Conservation (phyloP, 148 eudicot genomes). For the Silene uniflora region DNA sequence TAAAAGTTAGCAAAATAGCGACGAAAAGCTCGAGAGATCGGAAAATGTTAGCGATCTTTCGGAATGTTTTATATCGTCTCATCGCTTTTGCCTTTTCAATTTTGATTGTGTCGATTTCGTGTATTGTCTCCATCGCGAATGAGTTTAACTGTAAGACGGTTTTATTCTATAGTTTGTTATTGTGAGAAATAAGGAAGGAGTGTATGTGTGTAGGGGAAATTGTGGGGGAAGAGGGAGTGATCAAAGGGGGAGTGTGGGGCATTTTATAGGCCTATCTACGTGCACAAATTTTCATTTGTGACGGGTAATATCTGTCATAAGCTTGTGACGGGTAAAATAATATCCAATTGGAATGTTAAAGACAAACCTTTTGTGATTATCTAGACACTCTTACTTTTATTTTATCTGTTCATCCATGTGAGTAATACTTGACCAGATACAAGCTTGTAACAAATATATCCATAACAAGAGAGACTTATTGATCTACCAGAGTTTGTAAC, state of each 20-base stretch:
- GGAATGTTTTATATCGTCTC: conserved; percentile 28
- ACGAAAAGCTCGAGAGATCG: conserved; percentile 32
- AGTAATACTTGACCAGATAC: too few species aligned
- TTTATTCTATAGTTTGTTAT: background rate
- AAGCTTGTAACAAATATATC: too few species aligned
- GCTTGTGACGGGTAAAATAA: too few species aligned
- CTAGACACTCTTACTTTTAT: too few species aligned
- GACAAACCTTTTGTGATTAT: too few species aligned
- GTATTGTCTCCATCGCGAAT: conserved; percentile 24
- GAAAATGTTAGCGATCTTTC: conserved; percentile 25
- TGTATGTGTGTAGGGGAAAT: too few species aligned
- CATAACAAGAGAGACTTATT: too few species aligned
- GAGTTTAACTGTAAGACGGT: conserved; percentile 13
- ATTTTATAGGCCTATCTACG: conserved; percentile 5
- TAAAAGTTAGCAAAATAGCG: conserved; percentile 23
- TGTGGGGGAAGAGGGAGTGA: background rate
- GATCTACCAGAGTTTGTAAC: background rate
- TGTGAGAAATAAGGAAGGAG: background rate
- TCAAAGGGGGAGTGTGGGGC: conserved; percentile 4
- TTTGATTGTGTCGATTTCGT: conserved; percentile 27
- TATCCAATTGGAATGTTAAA: too few species aligned
- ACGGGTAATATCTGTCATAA: too few species aligned
- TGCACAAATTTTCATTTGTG: too few species aligned
- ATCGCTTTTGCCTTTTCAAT: conserved; percentile 40
- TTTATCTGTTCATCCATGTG: too few species aligned